Base-by-base conservation (phyloP, 2,329 filamentous ascomycete species). In the Septoria petroselini region DNA sequence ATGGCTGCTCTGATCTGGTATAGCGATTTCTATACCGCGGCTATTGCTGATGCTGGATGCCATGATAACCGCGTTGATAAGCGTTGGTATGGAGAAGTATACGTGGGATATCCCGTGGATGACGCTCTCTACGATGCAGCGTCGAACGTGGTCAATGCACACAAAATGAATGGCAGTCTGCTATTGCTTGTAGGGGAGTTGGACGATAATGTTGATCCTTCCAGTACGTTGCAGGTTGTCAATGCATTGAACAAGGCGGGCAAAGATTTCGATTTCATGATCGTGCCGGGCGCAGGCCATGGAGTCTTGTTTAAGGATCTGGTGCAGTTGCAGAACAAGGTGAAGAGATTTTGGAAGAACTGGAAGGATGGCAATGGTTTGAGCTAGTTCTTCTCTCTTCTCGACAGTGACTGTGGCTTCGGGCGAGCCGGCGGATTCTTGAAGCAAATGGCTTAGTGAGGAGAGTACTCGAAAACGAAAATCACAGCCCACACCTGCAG, bases 201-300 rank as follows among this genome's bases (percentile, higher is more conserved):
- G 39, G 49, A 52, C 19, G 1, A 9, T 3, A 52, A 52, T 21
- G 49, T 52, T 12, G 49, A 52, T 40, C 49, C 49, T 30, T n/a
- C 37, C 2, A 47, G 43, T 19, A 52, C 49, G 7, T 17, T 47
- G 37, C 49, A 52, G 43, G 43, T 52, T 31, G 49, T 52, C 1
- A 52, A 52, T 15, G 49, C 49, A 2, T 29, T 52, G 43, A 52
- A 52, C 21, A 23, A 47, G 23, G 49, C 49, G 14, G 49, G 39
- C 2, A 52, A 52, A 18, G 42, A 52, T 29, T 52, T 41, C 23
- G 37, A 52, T 14, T 38, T 52, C n/a, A 34, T 52, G 23, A 18
- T 42, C 12, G 49, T 52, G 31, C 49, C 49, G 0, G 49, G 49
- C 1, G 49, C 43, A 4, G 42, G 23, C 6, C 49, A 52, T 40